A percentile compares a stretch with the other conserved stretches of the same genome.
Conservation (phyloP, 441 rosid genomes). For the Jatropha multifida region DNA sequence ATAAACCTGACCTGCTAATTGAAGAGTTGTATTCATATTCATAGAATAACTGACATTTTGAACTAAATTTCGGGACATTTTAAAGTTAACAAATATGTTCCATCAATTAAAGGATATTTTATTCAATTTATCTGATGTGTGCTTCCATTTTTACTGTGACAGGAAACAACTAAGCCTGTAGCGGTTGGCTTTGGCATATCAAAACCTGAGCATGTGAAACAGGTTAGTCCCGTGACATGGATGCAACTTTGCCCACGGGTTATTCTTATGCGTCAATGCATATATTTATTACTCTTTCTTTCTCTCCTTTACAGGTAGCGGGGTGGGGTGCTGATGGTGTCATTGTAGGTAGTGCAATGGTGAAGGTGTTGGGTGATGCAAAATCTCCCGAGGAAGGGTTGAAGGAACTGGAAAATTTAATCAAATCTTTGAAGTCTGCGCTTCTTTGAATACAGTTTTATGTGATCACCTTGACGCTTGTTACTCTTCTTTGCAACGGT, state of each 20-base stretch:
- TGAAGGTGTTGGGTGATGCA: conserved; percentile 70
- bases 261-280: not conserved
- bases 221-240: conserved; percentile 41
- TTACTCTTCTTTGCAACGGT: not conserved
- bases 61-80: not conserved
- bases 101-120: not conserved
- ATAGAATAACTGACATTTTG: not conserved
- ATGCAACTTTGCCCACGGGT: not conserved
- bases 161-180: conserved; percentile 75
- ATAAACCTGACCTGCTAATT: not conserved
- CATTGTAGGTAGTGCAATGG: conserved; percentile 89
- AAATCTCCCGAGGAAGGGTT: conserved; percentile 77
- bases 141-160: conserved; percentile 21
- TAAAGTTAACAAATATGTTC: not conserved
- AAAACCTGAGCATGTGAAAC: conserved; percentile 85
- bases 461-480: not conserved
- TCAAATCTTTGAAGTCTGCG: conserved; percentile 67
- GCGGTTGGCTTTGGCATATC: conserved; percentile 97
- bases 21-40: not conserved
- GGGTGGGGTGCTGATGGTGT: conserved; percentile 97
- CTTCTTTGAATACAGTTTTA: conserved; percentile 40
- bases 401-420: conserved; percentile 53
- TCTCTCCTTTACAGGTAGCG: conserved; percentile 44
- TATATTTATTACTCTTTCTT: not conserved
- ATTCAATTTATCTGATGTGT: not conserved